These are phyloP conservation scores for Casuarina equisetifolia DNA, from an alignment of 306 rosid genomes.

Conservation along the genomic window DNA sequence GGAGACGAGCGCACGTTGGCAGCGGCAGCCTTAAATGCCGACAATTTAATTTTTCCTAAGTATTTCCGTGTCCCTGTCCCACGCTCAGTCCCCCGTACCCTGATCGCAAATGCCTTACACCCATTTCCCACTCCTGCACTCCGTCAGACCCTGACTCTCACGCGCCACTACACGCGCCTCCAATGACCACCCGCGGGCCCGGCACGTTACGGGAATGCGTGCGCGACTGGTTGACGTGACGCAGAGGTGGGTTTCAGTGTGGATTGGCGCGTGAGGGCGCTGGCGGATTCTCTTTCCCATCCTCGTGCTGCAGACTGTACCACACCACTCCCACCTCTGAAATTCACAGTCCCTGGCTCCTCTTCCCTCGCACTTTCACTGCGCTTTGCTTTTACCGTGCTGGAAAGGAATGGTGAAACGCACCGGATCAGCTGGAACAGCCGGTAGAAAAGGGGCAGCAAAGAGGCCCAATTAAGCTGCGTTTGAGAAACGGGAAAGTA, in stretches of 20 bases:
- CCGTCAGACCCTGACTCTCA: too few relatives aligned
- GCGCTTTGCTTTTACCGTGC: neutral
- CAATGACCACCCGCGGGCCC: neutral
- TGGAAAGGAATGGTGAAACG: constrained; percentile 17
- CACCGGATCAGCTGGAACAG: constrained; percentile 47
- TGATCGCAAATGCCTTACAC: neutral
- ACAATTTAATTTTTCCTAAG: constrained; percentile 50
- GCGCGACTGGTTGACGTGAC: neutral
- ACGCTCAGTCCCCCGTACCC: neutral
- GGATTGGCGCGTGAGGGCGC: constrained; percentile 32
- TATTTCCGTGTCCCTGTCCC: constrained; percentile 40
- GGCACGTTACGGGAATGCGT: neutral
- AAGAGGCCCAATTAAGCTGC: neutral
- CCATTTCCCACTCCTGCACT: neutral
- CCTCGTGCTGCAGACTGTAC: neutral
- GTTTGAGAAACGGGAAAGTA: constrained; percentile 49
- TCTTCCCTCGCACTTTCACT: neutral
- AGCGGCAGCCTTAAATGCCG: constrained; percentile 60
- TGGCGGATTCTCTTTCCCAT: neutral
- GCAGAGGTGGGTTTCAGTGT: constrained; percentile 8
- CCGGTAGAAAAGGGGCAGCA: constrained; percentile 39
- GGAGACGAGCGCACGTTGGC: constrained; percentile 56
- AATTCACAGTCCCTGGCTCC: neutral
- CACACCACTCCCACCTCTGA: constrained; percentile 5
- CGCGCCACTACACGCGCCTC: neutral